These are phyloP conservation scores for Antarctomyces pellizariae DNA, from an alignment of 495 filamentous ascomycete species.

Conservation along the genomic window DNA sequence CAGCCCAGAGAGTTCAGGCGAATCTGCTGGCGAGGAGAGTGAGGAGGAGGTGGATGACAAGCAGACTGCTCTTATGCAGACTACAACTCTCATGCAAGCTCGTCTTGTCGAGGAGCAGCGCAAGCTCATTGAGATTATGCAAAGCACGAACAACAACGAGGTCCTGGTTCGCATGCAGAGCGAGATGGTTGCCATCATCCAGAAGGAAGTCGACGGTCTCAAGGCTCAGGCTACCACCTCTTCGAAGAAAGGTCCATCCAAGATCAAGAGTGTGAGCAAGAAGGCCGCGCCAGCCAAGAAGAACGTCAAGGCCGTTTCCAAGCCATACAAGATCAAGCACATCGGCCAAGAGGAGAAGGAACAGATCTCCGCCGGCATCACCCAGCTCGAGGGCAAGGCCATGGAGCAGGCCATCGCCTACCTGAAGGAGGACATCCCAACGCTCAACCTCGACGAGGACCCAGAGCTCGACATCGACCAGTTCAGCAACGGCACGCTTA, in stretches of 20 bases:
- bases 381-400: constrained; percentile 43
- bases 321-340: constrained; percentile 20
- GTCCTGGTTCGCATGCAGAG: constrained; percentile 31
- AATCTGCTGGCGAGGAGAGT: constrained; percentile 45
- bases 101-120: constrained; percentile 30
- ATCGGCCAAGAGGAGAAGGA: constrained; percentile 64
- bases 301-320: constrained; percentile 24
- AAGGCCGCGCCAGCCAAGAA: constrained; percentile 26
- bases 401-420: constrained; percentile 66
- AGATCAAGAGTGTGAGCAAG: constrained; percentile 21
- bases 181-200: constrained; percentile 21
- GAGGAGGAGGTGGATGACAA: constrained; percentile 27
- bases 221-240: constrained; percentile 16
- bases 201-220: constrained; percentile 25
- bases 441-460: constrained; percentile 50
- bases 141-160: constrained; percentile 42
- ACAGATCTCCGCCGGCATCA: constrained; percentile 60
- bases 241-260: constrained; percentile 23
- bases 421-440: constrained; percentile 68
- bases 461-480: constrained; percentile 84
- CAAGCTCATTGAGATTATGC: constrained; percentile 41
- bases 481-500: constrained; percentile 47
- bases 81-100: constrained; percentile 1
- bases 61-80: constrained; percentile 1
- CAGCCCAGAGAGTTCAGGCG: constrained; percentile 26